These are phyloP conservation scores for Paramecium primaurelia DNA, from an alignment of 73 alveolate genomes.

Conservation along the genomic window DNA sequence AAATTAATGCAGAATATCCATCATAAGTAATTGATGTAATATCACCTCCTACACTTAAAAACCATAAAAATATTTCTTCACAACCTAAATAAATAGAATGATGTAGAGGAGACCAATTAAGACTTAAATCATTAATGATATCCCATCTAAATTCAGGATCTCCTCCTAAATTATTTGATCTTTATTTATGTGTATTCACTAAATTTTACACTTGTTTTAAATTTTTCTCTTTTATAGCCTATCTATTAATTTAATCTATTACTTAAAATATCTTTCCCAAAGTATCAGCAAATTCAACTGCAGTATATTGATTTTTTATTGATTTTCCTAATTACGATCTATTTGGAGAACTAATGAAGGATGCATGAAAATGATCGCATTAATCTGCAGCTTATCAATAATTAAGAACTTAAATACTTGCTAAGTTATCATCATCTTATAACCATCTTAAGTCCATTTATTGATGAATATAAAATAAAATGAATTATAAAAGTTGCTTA, in stretches of 20 bases:
- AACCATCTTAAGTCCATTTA: background rate
- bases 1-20: background rate
- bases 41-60: constrained; percentile 27
- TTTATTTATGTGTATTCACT: background rate
- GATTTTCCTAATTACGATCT: background rate
- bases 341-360: background rate
- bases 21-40: background rate
- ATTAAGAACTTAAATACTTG: background rate
- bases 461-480: background rate
- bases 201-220: background rate
- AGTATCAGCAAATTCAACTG: background rate
- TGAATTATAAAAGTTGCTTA: background rate
- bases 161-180: background rate
- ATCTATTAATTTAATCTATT: background rate
- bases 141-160: constrained; percentile 15
- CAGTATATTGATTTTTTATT: background rate
- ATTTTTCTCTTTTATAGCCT: background rate
- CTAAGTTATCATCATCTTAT: background rate
- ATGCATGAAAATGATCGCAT: background rate
- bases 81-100: background rate
- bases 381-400: background rate
- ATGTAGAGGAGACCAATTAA: constrained; percentile 39
- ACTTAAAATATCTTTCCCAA: background rate
- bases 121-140: background rate
- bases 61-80: constrained; percentile 5